These are phyloP conservation scores for Rhododendron williamsianum DNA, from an alignment of 148 eudicot genomes.

Conservation along the genomic window DNA sequence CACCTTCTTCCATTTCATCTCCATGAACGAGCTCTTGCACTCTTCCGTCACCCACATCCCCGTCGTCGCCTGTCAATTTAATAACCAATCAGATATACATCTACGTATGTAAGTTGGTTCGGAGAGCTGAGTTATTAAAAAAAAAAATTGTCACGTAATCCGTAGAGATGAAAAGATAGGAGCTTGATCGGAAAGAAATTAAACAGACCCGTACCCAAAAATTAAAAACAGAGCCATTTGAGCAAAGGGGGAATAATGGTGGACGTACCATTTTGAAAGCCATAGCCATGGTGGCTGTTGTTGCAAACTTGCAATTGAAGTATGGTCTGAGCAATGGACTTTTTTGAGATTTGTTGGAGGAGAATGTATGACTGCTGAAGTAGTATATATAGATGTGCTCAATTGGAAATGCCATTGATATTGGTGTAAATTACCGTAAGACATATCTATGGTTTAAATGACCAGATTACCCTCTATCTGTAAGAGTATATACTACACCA, in stretches of 20 bases:
- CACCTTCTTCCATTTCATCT: conserved; percentile 95
- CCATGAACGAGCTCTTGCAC: conserved; percentile 94
- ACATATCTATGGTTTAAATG: background rate
- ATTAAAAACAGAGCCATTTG: background rate
- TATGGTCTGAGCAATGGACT: background rate
- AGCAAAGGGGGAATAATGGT: background rate
- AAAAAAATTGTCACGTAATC: background rate
- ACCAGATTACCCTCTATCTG: conserved; percentile 8
- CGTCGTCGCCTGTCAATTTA: conserved; percentile 51
- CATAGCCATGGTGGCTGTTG: conserved; percentile 64
- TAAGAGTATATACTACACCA: background rate
- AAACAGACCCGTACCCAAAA: background rate
- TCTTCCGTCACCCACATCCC: conserved; percentile 91
- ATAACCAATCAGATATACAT: background rate
- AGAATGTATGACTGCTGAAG: background rate
- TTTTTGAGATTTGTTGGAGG: background rate
- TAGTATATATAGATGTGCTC: conserved; percentile 20
- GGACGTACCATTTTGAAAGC: conserved; percentile 89
- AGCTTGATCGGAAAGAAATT: too few relatives aligned
- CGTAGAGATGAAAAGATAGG: too few relatives aligned
- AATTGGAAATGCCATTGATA: conserved; percentile 21
- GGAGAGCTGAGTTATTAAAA: background rate
- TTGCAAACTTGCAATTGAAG: background rate
- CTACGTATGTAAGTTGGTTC: too few relatives aligned
- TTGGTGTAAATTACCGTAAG: conserved; percentile 13